Conservation (phyloP, 495 filamentous ascomycete genomes). For the Penicillium daleae region DNA sequence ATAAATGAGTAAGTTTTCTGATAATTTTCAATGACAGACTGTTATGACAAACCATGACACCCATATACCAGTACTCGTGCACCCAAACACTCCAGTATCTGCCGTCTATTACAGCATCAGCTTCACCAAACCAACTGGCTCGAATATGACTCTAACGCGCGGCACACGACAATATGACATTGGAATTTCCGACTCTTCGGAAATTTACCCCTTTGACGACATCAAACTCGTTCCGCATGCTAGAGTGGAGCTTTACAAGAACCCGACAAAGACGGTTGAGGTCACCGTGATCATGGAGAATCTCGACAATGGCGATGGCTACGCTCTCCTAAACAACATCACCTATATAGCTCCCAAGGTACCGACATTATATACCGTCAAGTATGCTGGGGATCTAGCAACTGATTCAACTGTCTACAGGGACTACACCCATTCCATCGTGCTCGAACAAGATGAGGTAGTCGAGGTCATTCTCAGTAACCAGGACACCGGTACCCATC, state of each 20-base stretch:
- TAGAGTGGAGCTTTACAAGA: neutral
- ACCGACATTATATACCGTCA: neutral
- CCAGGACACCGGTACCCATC: slow-evolving; percentile 47
- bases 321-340: neutral
- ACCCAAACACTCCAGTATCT: too few relatives aligned
- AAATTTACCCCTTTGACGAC: neutral
- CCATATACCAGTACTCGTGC: too few relatives aligned
- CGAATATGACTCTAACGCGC: neutral
- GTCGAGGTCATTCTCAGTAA: slow-evolving; percentile 68
- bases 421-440: slow-evolving; percentile 35
- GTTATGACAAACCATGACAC: too few relatives aligned
- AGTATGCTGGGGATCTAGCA: neutral
- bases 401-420: neutral
- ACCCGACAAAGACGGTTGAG: neutral
- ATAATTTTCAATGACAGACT: too few relatives aligned
- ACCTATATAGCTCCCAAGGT: neutral
- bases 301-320: neutral
- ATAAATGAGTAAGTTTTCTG: too few relatives aligned
- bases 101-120: too few relatives aligned
- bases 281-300: neutral
- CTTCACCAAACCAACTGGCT: neutral
- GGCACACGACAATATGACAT: neutral
- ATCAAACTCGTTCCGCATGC: neutral
- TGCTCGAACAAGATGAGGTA: slow-evolving; percentile 51
- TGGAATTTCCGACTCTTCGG: neutral